phyloP scores from a whole-genome alignment of 2,329 filamentous ascomycete species.

The Cercospora canescens region DNA sequence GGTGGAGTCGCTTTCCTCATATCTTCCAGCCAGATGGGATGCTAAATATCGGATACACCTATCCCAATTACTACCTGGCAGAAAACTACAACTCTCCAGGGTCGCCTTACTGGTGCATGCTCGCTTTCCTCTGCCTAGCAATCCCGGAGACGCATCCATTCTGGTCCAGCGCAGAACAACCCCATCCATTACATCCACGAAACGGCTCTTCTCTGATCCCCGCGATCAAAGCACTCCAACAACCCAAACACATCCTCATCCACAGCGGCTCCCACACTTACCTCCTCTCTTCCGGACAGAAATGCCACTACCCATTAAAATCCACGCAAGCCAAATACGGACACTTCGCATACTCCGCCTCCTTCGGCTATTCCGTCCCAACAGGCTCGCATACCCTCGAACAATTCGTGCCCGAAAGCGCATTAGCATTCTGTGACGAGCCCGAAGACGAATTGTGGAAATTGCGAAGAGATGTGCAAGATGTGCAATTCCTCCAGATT shows the following conservation, averaged over 20 bases:
- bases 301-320: conserved; percentile 80
- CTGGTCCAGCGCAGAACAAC: conserved; percentile 69
- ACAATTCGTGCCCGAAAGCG: conserved; percentile 73
- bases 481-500: conserved; percentile 61
- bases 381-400: conserved; percentile 74
- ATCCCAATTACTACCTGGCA: conserved; percentile 78
- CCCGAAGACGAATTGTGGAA: conserved; percentile 74
- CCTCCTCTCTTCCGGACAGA: conserved; percentile 73
- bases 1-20: conserved; percentile 74
- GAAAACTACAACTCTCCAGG: conserved; percentile 84
- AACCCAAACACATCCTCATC: conserved; percentile 73
- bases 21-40: conserved; percentile 77
- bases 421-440: conserved; percentile 75
- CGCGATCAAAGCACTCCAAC: conserved; percentile 60
- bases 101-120: conserved; percentile 73
- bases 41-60: conserved; percentile 73
- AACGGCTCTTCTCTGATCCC: conserved; percentile 47
- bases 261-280: conserved; percentile 70
- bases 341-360: conserved; percentile 73
- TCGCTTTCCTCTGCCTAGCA: conserved; percentile 73
- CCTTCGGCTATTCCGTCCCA: conserved; percentile 75
- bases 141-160: conserved; percentile 70
- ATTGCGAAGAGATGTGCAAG: conserved; percentile 66
- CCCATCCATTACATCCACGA: conserved; percentile 33
- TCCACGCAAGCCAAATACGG: conserved; percentile 82